phyloP scores from a whole-genome alignment of 371 early-diverging fungal genomes.

The Mucor velutinosus region DNA sequence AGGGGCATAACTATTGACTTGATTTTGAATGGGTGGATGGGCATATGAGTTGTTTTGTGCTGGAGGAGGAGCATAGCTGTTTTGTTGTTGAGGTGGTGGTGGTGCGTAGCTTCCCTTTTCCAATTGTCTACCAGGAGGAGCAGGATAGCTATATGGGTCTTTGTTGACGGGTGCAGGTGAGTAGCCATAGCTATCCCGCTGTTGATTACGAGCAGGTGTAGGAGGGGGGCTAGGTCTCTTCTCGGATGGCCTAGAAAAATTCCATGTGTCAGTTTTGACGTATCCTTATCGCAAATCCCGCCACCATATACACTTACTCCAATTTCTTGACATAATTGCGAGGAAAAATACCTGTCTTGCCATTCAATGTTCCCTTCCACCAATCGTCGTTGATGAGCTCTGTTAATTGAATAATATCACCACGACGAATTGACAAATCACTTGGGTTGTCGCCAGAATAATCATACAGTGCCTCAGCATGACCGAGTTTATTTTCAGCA shows the following conservation, averaged over 20 bases:
- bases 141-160: constrained; percentile 36
- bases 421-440: constrained; percentile 35
- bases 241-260: neutral
- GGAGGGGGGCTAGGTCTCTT: constrained; percentile 10
- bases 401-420: constrained; percentile 28
- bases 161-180: constrained; percentile 15
- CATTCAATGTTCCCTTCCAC: constrained; percentile 72
- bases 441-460: constrained; percentile 43
- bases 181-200: constrained; percentile 12
- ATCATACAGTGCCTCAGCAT: constrained; percentile 50
- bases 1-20: constrained; percentile 8
- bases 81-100: constrained; percentile 8
- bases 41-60: constrained; percentile 10
- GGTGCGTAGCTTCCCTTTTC: neutral
- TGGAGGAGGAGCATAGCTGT: constrained; percentile 26
- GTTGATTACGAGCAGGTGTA: constrained; percentile 10
- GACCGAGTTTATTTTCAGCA: constrained; percentile 12
- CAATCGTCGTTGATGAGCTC: constrained; percentile 46
- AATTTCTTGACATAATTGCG: constrained; percentile 70
- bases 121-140: constrained; percentile 1
- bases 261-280: neutral
- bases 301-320: constrained; percentile 8
- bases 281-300: neutral
- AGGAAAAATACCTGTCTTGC: constrained; percentile 79
- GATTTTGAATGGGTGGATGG: constrained; percentile 14